Evolutionary conservation across 768 basidiomycete genomes (phyloP).

Genomic region (Mycena polygramma): DNA sequence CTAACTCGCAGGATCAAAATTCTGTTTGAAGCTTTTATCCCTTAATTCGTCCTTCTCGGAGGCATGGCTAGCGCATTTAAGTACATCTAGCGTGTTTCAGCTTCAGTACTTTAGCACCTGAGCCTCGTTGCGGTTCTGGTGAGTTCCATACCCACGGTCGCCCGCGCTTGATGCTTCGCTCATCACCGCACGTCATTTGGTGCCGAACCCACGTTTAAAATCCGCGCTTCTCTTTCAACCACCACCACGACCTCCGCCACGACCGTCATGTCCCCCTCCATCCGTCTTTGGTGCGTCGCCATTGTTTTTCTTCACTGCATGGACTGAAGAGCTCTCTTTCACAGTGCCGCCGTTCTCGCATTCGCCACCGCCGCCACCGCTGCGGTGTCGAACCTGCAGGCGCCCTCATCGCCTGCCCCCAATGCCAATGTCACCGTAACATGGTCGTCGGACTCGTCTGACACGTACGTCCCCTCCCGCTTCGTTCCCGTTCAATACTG

Average conservation of each 20-base stretch:
- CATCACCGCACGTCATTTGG: conserved; percentile 4
- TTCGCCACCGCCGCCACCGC: conserved; percentile 6
- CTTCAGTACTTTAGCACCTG: not conserved
- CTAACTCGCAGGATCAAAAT: not conserved
- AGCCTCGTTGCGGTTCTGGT: not conserved
- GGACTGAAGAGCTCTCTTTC: not conserved
- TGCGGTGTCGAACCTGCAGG: conserved; percentile 22
- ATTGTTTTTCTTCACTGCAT: not conserved
- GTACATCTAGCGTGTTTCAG: too few relatives aligned
- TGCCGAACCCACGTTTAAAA: not conserved
- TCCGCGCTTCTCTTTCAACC: conserved; percentile 5
- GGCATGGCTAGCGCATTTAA: not conserved
- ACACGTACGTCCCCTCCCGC: conserved; percentile 22
- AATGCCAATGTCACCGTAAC: conserved; percentile 24
- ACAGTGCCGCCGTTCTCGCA: conserved; percentile 9
- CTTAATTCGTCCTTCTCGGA: not conserved
- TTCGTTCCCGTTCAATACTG: not conserved
- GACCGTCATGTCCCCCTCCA: conserved; percentile 14
- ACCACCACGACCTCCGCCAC: conserved; percentile 16
- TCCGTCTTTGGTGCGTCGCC: not conserved
- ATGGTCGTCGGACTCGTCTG: conserved; percentile 29
- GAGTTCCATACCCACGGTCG: too few relatives aligned
- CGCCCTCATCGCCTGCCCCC: conserved; percentile 5
- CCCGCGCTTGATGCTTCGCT: too few relatives aligned
- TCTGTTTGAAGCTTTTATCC: not conserved